Percentiles rank a stretch among this genome's conserved stretches.
Conservation (phyloP, 352 stramenopile genomes). For the Thalassiosira ordinaria region DNA sequence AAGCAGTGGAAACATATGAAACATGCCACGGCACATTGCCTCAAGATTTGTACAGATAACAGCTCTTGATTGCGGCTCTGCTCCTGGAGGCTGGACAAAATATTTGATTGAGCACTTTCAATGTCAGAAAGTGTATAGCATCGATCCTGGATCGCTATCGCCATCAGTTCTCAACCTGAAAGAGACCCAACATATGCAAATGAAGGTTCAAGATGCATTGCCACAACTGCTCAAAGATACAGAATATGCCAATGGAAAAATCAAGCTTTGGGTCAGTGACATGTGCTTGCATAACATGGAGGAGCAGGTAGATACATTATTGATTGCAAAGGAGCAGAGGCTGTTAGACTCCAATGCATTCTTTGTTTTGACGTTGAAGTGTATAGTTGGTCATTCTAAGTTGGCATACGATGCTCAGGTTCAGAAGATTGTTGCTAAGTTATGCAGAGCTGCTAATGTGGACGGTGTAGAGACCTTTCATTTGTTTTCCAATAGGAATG, state of each 20-base stretch:
- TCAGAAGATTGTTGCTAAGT: constrained; percentile 31
- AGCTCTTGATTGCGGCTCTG: constrained; percentile 69
- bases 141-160: constrained; percentile 70
- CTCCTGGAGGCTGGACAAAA: constrained; percentile 77
- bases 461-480: constrained; percentile 58
- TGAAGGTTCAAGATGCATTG: constrained; percentile 43
- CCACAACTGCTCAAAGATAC: constrained; percentile 16
- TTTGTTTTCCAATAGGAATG: constrained; percentile 73
- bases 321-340: constrained; percentile 37
- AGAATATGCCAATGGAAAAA: neutral
- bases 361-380: constrained; percentile 78
- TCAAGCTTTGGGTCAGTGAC: constrained; percentile 66
- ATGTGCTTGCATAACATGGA: constrained; percentile 71
- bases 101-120: constrained; percentile 56
- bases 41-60: too few relatives aligned
- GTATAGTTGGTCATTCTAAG: constrained; percentile 60
- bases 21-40: neutral
- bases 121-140: constrained; percentile 59
- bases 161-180: constrained; percentile 38
- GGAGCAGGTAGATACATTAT: constrained; percentile 64
- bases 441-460: constrained; percentile 13
- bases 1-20: constrained; percentile 21
- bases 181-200: constrained; percentile 46
- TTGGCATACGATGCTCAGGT: constrained; percentile 54
- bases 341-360: constrained; percentile 40